Evolutionary conservation across 805 yeast species (phyloP).

Genomic region (Metschnikowia lachancei): DNA sequence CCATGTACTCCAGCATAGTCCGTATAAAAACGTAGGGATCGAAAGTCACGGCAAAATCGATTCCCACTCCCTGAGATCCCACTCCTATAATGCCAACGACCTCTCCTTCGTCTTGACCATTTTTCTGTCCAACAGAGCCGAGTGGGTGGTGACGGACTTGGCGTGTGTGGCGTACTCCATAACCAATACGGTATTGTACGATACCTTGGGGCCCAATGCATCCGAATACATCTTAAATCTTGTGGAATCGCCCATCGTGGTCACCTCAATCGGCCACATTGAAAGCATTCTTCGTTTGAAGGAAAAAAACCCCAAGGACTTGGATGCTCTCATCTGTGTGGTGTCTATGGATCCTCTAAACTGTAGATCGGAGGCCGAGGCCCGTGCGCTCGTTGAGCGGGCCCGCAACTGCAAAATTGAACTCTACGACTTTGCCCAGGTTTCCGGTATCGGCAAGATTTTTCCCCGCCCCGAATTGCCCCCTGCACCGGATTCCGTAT

Average conservation of each 20-base stretch:
- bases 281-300: conserved; percentile 13
- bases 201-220: conserved; percentile 49
- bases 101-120: conserved; percentile 51
- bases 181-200: conserved; percentile 27
- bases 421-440: conserved; percentile 24
- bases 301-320: conserved; percentile 13
- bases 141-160: conserved; percentile 69
- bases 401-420: conserved; percentile 20
- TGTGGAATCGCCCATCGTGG: conserved; percentile 61
- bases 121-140: conserved; percentile 56
- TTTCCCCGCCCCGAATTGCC: conserved; percentile 22
- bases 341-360: conserved; percentile 30
- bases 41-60: conserved; percentile 25
- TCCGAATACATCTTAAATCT: conserved; percentile 59
- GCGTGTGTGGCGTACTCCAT: conserved; percentile 55
- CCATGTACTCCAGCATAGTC: conserved; percentile 23
- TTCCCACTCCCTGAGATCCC: conserved; percentile 15
- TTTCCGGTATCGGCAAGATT: conserved; percentile 21
- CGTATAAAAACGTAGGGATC: conserved; percentile 18
- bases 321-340: conserved; percentile 22
- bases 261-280: conserved; percentile 23
- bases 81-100: conserved; percentile 12
- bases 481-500: conserved; percentile 20
- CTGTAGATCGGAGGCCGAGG: conserved; percentile 13
- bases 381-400: conserved; percentile 31